Evolutionary conservation across 2,329 filamentous ascomycete genomes (phyloP), one percentile per base, ranked within the genome.

Genomic region (Stemphylium vesicarium): DNA sequence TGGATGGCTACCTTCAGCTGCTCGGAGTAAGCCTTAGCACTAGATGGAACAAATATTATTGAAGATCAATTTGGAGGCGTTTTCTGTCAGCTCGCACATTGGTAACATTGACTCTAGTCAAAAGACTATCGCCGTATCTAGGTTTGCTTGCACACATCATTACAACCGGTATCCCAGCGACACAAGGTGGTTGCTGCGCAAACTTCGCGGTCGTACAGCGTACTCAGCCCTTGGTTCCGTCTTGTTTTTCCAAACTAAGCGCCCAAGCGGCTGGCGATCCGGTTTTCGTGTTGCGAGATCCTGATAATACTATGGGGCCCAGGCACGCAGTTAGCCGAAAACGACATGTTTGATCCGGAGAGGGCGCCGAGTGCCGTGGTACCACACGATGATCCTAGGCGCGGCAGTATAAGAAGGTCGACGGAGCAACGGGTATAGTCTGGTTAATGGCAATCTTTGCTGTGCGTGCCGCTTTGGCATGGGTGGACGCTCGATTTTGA

Each of bases 1-100:
- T 71, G 68, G 66, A 60, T 38, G 32, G 63, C 60, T 40, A 61
- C 43, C 4, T 64, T 62, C 50, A 47, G 12, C 22, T 66, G 64
- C 43, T 31, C 8, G 15, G 22, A 53, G 35, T 56, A 40, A 37
- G 29, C 15, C 24, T 20, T 26, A 26, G 22, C 13, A 26, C 13
- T 24, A n/a, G 8, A 7, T 15, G 18, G 11, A 10, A 13, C 20
- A 10, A 26, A n/a, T 40, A 15, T 15, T 26, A 15, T 24, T n/a
- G n/a, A 22, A n/a, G 22, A 24, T 22, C 12, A 13, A 24, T 13
- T 4, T 26, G 22, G 33, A 36, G 33, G 16, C 13, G 15, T 16
- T 16, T 16, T 10, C 16, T 36, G 33, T 36, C 13, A 36, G n/a
- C 33, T 16, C 8, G 33, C 15, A 13, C 32, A 35, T 10, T 29